Evolutionary conservation across 1,139 yeast species (phyloP).

Genomic region (Candida tetrigidarum): DNA sequence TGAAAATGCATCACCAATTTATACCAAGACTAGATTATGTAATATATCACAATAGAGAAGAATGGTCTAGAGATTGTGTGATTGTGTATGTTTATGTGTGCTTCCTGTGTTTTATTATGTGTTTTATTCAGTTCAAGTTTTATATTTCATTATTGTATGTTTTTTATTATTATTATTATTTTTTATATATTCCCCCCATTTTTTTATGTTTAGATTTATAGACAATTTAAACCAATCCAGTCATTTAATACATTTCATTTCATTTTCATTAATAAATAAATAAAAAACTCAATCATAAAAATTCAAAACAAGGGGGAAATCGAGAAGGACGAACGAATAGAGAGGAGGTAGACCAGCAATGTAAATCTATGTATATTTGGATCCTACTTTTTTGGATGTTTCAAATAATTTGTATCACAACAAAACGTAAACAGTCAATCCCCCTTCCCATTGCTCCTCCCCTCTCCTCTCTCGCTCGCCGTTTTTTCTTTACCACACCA

Average conservation of each 20-base stretch:
- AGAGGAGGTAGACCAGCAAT: neutral
- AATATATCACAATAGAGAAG: constrained; percentile 5
- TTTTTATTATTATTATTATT: neutral
- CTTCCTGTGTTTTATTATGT: neutral
- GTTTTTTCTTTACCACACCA: too few relatives aligned
- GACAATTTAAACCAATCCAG: neutral
- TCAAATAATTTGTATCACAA: constrained; percentile 6
- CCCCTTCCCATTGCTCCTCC: too few relatives aligned
- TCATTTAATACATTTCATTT: neutral
- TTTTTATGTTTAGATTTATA: neutral
- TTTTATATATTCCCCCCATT: neutral
- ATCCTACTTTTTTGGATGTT: constrained; percentile 4
- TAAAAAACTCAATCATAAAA: too few relatives aligned
- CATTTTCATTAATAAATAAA: neutral
- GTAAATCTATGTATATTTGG: neutral
- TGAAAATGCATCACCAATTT: constrained; percentile 16
- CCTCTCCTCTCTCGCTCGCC: too few relatives aligned
- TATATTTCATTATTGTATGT: neutral
- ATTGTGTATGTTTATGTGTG: constrained; percentile 5
- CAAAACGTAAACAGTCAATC: constrained; percentile 8
- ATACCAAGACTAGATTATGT: constrained; percentile 8
- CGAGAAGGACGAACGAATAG: neutral
- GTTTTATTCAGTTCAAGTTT: constrained; percentile 4
- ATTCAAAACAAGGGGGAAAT: too few relatives aligned
- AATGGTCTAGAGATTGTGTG: neutral